Percentiles rank a stretch among this genome's conserved stretches.
phyloP scores from a whole-genome alignment of 352 stramenopile genomes.

The Phytophthora podocarpi region DNA sequence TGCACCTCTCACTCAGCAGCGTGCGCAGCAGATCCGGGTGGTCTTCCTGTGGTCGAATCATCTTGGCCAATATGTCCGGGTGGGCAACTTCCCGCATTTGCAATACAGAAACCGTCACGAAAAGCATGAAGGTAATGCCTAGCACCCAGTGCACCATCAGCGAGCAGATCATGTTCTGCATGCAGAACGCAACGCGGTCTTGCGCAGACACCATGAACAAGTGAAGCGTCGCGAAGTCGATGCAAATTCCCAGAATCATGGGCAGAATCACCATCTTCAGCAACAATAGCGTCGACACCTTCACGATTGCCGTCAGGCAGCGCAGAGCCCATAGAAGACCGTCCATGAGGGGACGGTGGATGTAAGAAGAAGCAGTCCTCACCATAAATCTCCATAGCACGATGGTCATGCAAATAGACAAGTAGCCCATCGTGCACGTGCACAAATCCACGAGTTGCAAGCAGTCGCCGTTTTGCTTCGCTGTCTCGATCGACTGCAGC shows the following conservation, averaged over 20 bases:
- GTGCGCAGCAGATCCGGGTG: constrained; percentile 96
- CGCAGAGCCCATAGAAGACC: constrained; percentile 80
- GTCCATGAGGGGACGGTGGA: constrained; percentile 80
- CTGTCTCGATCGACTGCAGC: constrained; percentile 55
- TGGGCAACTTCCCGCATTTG: constrained; percentile 96
- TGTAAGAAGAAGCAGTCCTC: constrained; percentile 82
- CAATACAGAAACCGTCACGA: constrained; percentile 96
- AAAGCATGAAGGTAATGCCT: constrained; percentile 98
- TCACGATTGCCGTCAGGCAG: constrained; percentile 89
- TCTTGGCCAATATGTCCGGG: constrained; percentile 89
- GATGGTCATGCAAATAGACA: constrained; percentile 86
- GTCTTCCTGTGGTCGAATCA: constrained; percentile 95
- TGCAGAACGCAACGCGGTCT: constrained; percentile 80
- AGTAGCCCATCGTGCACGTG: constrained; percentile 79
- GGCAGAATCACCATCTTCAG: constrained; percentile 99
- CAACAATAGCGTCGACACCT: constrained; percentile 95
- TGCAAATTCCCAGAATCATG: constrained; percentile 92
- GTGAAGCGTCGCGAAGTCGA: constrained; percentile 92
- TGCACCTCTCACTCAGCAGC: constrained; percentile 92
- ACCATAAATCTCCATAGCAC: constrained; percentile 88
- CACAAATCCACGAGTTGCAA: constrained; percentile 86
- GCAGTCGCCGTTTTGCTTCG: constrained; percentile 74
- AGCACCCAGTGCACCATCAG: constrained; percentile 97
- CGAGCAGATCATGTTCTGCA: constrained; percentile 90
- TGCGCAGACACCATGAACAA: constrained; percentile 87